Percentiles rank a stretch among this genome's conserved stretches.
phyloP scores from a whole-genome alignment of 1,284 basidiomycete species.

The Ceratobasidium sp. region DNA sequence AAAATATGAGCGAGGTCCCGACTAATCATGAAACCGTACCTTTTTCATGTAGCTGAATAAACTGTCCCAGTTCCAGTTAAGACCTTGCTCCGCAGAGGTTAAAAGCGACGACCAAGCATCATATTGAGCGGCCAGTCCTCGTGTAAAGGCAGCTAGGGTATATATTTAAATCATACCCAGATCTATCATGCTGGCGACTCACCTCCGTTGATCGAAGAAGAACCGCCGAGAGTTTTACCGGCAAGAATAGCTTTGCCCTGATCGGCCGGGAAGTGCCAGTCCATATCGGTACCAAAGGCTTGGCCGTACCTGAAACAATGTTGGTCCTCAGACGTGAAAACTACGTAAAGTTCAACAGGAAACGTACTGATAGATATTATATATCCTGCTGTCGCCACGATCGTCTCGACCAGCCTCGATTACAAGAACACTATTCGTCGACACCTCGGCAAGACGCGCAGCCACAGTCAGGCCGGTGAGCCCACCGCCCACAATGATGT shows the following conservation, averaged over 20 bases:
- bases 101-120: constrained; percentile 66
- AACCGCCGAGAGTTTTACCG: constrained; percentile 69
- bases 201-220: constrained; percentile 69
- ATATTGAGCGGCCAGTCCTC: constrained; percentile 67
- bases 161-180: neutral
- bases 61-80: constrained; percentile 67
- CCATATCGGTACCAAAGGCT: constrained; percentile 61
- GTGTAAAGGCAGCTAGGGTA: constrained; percentile 54
- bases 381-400: constrained; percentile 60
- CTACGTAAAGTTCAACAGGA: neutral
- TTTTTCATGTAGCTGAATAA: constrained; percentile 66
- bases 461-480: constrained; percentile 72
- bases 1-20: neutral
- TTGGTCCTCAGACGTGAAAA: neutral
- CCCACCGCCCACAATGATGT: constrained; percentile 74
- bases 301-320: constrained; percentile 44
- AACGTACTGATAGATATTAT: constrained; percentile 63
- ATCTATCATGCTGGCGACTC: constrained; percentile 54
- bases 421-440: constrained; percentile 63
- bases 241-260: constrained; percentile 61
- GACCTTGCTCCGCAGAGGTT: constrained; percentile 58
- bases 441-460: constrained; percentile 67
- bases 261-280: constrained; percentile 64
- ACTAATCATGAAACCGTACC: constrained; percentile 49
- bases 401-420: constrained; percentile 69